Conservation (phyloP, 345 rosid genomes). For the Euphorbia tirucalli region DNA sequence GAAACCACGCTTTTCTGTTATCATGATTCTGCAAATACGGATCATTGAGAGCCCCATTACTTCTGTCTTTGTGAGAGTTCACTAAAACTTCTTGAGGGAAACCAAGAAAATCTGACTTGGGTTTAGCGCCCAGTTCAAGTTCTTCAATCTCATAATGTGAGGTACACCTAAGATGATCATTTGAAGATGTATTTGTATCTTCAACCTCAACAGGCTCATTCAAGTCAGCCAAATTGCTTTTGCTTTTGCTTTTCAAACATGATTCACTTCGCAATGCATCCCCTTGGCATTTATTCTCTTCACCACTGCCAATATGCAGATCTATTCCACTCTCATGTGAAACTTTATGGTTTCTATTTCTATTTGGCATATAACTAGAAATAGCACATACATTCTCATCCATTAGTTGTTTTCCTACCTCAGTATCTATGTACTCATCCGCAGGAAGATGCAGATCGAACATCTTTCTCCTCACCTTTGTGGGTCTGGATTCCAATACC, state of each 20-base stretch:
- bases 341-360: slow-evolving; percentile 39
- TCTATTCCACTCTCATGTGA: slow-evolving; percentile 36
- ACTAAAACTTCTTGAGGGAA: slow-evolving; percentile 38
- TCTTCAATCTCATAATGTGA: slow-evolving; percentile 36
- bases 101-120: slow-evolving; percentile 37
- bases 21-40: slow-evolving; percentile 22
- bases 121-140: slow-evolving; percentile 32
- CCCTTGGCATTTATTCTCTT: slow-evolving; percentile 34
- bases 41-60: slow-evolving; percentile 24
- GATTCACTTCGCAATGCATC: slow-evolving; percentile 41
- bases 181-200: slow-evolving; percentile 38
- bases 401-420: slow-evolving; percentile 37
- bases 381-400: slow-evolving; percentile 36
- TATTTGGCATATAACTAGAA: slow-evolving; percentile 47
- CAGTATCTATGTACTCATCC: slow-evolving; percentile 64
- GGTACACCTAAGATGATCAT: slow-evolving; percentile 29
- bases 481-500: slow-evolving; percentile 62
- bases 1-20: slow-evolving; percentile 41
- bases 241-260: slow-evolving; percentile 35
- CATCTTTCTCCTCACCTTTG: slow-evolving; percentile 68
- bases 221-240: slow-evolving; percentile 62
- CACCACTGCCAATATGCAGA: slow-evolving; percentile 30
- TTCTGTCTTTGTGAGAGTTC: slow-evolving; percentile 32
- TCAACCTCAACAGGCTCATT: slow-evolving; percentile 70
- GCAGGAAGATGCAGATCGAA: slow-evolving; percentile 89